phyloP scores from a whole-genome alignment of 1,139 yeast genomes.

The Yamadazyma kanchanaburiensis region DNA sequence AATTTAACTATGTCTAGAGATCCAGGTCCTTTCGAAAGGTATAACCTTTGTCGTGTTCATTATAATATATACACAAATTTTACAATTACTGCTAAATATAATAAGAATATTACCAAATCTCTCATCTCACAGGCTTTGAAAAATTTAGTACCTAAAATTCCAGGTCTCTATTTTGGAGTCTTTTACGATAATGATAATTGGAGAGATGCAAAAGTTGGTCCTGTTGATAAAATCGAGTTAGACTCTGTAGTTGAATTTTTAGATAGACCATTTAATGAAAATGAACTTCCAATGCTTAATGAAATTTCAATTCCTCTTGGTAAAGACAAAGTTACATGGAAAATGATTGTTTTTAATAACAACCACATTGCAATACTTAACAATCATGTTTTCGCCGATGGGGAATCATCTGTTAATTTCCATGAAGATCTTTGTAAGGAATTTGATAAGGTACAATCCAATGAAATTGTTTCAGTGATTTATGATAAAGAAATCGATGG shows the following conservation, averaged over 20 bases:
- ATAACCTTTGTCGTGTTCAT: constrained; percentile 24
- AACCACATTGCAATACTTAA: constrained; percentile 22
- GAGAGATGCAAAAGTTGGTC: constrained; percentile 16
- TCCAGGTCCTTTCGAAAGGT: constrained; percentile 19
- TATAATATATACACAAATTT: constrained; percentile 25
- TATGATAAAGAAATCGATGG: constrained; percentile 7
- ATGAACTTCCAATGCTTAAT: constrained; percentile 16
- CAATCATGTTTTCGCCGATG: constrained; percentile 37
- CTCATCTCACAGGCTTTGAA: constrained; percentile 25
- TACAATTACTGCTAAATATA: constrained; percentile 24
- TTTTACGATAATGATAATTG: constrained; percentile 11
- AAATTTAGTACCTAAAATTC: constrained; percentile 17
- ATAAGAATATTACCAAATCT: constrained; percentile 12
- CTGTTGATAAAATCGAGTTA: constrained; percentile 18
- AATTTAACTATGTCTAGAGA: not conserved
- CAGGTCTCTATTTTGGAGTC: constrained; percentile 20
- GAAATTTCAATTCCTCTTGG: constrained; percentile 14
- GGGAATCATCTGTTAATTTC: constrained; percentile 29
- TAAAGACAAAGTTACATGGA: constrained; percentile 27
- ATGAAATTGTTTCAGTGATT: constrained; percentile 6
- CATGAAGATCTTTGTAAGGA: constrained; percentile 26
- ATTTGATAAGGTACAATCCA: constrained; percentile 5
- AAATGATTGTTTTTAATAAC: constrained; percentile 19
- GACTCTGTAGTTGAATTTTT: constrained; percentile 23
- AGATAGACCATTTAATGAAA: constrained; percentile 14